A percentile compares a stretch with the other conserved stretches of the same genome.
These are phyloP conservation scores for Solanum habrochaites DNA, from an alignment of 257 asterid genomes.

Conservation along the genomic window DNA sequence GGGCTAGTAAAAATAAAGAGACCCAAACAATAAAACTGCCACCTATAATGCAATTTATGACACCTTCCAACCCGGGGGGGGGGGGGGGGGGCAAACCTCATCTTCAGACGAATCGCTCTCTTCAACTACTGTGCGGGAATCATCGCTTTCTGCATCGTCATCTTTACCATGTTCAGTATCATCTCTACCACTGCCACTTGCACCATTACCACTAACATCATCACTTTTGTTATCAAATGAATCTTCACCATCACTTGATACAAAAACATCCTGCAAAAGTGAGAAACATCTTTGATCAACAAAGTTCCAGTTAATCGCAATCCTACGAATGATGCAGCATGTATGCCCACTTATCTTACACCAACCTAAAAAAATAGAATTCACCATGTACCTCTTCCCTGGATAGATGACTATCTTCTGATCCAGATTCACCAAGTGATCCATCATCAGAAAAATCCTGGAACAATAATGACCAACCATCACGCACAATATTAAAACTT, in stretches of 20 bases:
- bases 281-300: background rate
- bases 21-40: background rate
- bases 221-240: background rate
- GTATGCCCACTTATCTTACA: background rate
- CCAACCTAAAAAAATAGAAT: background rate
- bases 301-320: background rate
- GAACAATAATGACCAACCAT: background rate
- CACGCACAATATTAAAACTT: background rate
- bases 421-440: constrained; percentile 29
- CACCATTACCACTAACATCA: background rate
- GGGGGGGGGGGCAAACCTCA: constrained; percentile 34
- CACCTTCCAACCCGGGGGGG: background rate
- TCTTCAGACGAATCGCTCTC: constrained; percentile 88
- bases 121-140: constrained; percentile 34
- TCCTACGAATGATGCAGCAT: background rate
- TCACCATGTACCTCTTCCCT: constrained; percentile 48
- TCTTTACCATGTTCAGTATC: constrained; percentile 7
- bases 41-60: background rate
- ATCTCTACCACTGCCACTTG: constrained; percentile 7
- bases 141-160: constrained; percentile 27
- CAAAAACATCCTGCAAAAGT: constrained; percentile 28
- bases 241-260: constrained; percentile 23
- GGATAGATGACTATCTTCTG: constrained; percentile 28
- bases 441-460: constrained; percentile 41
- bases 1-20: background rate